These are phyloP conservation scores for Coemansia sp. DNA, from an alignment of 192 early-diverging fungal species.

Conservation along the genomic window DNA sequence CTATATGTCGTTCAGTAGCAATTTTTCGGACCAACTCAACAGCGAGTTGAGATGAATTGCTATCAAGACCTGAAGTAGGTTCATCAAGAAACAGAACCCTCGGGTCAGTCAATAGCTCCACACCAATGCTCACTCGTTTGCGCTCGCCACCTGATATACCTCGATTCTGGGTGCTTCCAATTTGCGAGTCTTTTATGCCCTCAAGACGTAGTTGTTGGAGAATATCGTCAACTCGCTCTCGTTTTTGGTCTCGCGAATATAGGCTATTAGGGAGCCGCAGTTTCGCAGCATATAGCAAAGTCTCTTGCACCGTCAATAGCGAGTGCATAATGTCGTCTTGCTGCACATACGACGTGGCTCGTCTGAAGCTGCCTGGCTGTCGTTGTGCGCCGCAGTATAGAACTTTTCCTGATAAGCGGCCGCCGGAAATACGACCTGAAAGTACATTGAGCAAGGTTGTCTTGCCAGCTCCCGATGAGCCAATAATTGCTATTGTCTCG, in stretches of 20 bases:
- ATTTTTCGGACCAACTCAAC: slow-evolving; percentile 63
- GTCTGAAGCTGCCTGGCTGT: slow-evolving; percentile 37
- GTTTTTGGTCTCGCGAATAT: slow-evolving; percentile 56
- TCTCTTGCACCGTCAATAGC: slow-evolving; percentile 76
- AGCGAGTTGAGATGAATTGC: slow-evolving; percentile 64
- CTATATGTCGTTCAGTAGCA: slow-evolving; percentile 59
- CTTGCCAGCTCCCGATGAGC: slow-evolving; percentile 90
- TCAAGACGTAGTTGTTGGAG: slow-evolving; percentile 66
- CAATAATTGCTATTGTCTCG: slow-evolving; percentile 85
- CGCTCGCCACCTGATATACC: slow-evolving; percentile 61
- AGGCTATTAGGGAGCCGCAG: slow-evolving; percentile 64
- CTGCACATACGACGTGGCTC: slow-evolving; percentile 51
- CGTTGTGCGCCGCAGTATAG: slow-evolving; percentile 53
- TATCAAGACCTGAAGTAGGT: slow-evolving; percentile 70
- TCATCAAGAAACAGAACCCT: slow-evolving; percentile 58
- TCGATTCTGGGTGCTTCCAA: slow-evolving; percentile 48
- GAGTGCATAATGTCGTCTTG: slow-evolving; percentile 62
- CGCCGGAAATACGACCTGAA: slow-evolving; percentile 68
- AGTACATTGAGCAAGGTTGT: slow-evolving; percentile 82
- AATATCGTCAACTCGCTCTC: slow-evolving; percentile 61
- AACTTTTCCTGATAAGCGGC: slow-evolving; percentile 57
- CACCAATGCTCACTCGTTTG: slow-evolving; percentile 55
- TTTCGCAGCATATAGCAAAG: slow-evolving; percentile 70
- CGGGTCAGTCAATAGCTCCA: slow-evolving; percentile 59
- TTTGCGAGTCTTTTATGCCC: slow-evolving; percentile 58